Evolutionary conservation across 2,329 filamentous ascomycete species (phyloP), one percentile per base, ranked within the genome.

Genomic region (Aschersonia sp.): DNA sequence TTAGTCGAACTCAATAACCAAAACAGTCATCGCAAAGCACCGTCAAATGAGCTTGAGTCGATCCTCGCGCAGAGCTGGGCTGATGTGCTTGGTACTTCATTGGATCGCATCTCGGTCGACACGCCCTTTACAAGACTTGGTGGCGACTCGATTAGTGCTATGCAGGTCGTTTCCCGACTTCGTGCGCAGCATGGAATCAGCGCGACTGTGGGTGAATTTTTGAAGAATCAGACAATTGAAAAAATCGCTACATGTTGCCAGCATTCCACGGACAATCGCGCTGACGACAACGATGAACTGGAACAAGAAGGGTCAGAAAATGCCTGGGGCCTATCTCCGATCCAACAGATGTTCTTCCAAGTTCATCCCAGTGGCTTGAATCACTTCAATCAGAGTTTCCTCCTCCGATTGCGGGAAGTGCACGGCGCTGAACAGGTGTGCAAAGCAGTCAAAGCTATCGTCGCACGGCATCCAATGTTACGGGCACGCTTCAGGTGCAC

Each of bases 351-450:
- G 37, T 69, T 68, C 48, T 68, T 72, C 48, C 62, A 45, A 42
- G 67, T 48, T 52, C 63, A 22, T 51, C 47, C 5, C 0, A 54
- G 41, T 2, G 62, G 61, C 4, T 56, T 54, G 6, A 46, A 65
- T 14, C 64, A 65, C 30, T 69, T 69, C 57, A 71, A 71, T 47
- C 69, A 72, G 49, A 70, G 64, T 8, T 68, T 68, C 42, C 59
- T 64, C 1, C 52, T 72, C 5, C 58, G 42, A 22, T 10, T 50
- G 6, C 55, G 22, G 1, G 11, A 33, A 4, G 5, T 10, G 0
- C 22, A 65, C 0, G 45, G 54, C 1, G 10, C 11, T 4, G 14
- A 31, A 0, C 50, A 37, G 0, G 40, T 66, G 5, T 22, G 49
- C 5, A 10, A 50, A 0, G 61, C 61, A 1, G 37, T 63, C 1